Base-by-base conservation (phyloP, 371 early-diverging fungal species). In the Mortierella sp. region DNA sequence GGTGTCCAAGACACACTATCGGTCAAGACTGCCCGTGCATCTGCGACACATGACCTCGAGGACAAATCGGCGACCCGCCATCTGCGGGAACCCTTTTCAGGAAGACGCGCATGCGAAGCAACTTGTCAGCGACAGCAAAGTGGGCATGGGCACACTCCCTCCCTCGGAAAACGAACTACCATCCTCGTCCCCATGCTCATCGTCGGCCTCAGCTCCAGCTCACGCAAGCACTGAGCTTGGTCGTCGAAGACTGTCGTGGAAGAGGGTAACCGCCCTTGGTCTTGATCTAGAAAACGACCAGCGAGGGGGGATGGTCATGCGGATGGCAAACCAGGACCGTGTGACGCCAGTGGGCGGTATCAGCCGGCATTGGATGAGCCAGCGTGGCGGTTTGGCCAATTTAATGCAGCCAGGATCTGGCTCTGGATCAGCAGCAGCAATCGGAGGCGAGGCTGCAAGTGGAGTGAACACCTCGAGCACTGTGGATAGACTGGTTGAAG, bases 11-110 rank as follows among this genome's bases (percentile, higher is more conserved):
- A 31, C 58, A 0, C 12, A 28, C 0, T 67, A 55, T 34, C 51
- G 58, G n/a, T 73, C 73, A 4, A 44, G 73, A 37, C 51, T 73
- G 4, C 73, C 73, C 2, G 59, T 73, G 11, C 73, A 73, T 46
- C 48, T 73, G 19, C 62, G 73, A 2, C 73, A 73, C 21, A 66
- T 66, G 51, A 67, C 67, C 6, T 62, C 67, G 15, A 57, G 73
- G 32, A 59, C 60, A 21, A 66, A 58, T 21, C 50, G 73, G 19
- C 61, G 73, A 32, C 31, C 73, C 1, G 73, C 63, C 12, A 66
- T 67, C 23, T 73, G 55, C 44, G 23, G 49, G 11, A 54, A 62
- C 27, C 46, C 59, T 4, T 58, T 59, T 24, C 56, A 52, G 51
- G 53, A 17, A 14, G 44, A 8, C 19, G 4, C 44, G 4, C 21